Conservation (phyloP, 2,329 filamentous ascomycete genomes). For the Fusarium nisikadoi region DNA sequence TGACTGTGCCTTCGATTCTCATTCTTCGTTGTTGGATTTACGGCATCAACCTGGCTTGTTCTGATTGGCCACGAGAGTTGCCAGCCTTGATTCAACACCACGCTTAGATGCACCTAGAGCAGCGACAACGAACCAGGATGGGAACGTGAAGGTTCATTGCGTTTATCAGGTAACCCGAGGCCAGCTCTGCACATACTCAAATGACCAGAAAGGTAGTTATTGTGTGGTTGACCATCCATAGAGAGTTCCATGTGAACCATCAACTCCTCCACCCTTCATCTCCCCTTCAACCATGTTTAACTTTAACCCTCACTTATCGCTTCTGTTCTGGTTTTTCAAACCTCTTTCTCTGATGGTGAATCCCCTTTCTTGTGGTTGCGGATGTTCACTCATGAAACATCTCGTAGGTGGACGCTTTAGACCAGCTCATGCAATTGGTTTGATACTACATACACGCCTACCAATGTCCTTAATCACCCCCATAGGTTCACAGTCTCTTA, state of each 20-base stretch:
- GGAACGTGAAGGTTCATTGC: constrained; percentile 25
- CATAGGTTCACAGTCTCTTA: constrained; percentile 17
- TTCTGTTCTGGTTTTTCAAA: not conserved
- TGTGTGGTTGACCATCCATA: not conserved
- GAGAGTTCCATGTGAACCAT: not conserved
- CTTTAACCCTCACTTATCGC: not conserved
- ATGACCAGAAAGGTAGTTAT: not conserved
- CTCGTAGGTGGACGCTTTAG: constrained; percentile 24
- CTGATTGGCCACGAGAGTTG: constrained; percentile 24
- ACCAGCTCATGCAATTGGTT: constrained; percentile 22
- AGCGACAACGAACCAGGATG: constrained; percentile 1
- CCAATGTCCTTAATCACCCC: not conserved
- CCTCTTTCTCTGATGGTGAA: not conserved
- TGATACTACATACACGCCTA: constrained; percentile 10
- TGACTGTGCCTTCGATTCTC: not conserved
- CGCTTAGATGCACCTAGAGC: constrained; percentile 16
- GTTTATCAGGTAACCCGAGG: not conserved
- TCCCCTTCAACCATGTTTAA: not conserved
- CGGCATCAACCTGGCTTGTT: constrained; percentile 21
- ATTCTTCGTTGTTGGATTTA: constrained; percentile 14
- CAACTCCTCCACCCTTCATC: not conserved
- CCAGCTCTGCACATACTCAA: not conserved
- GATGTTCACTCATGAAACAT: constrained; percentile 30
- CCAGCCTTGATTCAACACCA: constrained; percentile 30
- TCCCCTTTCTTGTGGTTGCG: constrained; percentile 19